Base-by-base conservation (phyloP, 768 basidiomycete species). In the Tricholoma matsutake region DNA sequence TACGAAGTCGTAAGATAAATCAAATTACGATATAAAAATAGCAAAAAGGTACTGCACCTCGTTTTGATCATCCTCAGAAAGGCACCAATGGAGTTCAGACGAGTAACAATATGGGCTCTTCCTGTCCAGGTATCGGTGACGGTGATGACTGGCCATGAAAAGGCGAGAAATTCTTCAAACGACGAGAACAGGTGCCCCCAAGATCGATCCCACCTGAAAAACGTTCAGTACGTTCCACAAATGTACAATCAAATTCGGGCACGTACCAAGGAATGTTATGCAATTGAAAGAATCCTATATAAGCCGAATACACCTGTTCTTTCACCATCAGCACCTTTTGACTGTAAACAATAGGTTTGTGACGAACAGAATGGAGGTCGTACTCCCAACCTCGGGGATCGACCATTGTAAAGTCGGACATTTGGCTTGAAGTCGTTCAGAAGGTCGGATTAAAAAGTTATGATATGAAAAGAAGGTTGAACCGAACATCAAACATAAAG, bases 61-160 rank as follows among this genome's bases (percentile, higher is more conserved):
- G 88, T 90, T 75, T 90, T 90, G 67, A 94, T 86, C 91, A 93
- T 94, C 75, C 87, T 90, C 53, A 91, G 72, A 66, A 94, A 94
- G 1, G 89, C 86, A 4, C 83, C 81, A 53, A 94, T 79, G 32
- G 87, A 88, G 3, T 79, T 86, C 62, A 85, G 73, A 52, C 88
- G 83, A n/a, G 91, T 92, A 22, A 90, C 90, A 58, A 94, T 87
- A 71, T 93, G 91, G 0, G 89, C 84, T 62, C 81, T 81, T 16
- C 89, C 87, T 0, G 92, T 90, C 70, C 79, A 81, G 45, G 78
- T 69, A 69, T 92, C 89, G 35, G 92, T 92, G 47, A 91, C 83
- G 1, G 86, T 86, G 62, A 94, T 87, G 16, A 83, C 85, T 4
- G 92, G 92, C 92, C 91, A 94, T 41, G 88, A 89, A 71, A 92